phyloP scores from a whole-genome alignment of 768 basidiomycete species.

The Tulasnella calospora region DNA sequence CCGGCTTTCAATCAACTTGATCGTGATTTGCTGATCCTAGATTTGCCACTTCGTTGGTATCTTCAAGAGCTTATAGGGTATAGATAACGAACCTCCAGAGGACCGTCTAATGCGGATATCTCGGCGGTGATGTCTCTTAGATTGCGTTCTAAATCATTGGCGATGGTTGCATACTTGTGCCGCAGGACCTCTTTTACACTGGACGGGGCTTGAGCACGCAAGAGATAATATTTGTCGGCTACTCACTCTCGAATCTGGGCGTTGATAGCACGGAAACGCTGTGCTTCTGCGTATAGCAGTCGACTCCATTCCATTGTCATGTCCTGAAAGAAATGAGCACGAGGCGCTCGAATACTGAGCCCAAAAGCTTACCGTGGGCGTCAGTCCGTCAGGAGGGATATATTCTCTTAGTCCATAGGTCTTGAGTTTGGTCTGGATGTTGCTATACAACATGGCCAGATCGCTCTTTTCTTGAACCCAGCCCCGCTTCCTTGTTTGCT shows the following conservation, averaged over 20 bases:
- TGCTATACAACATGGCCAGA: conserved; percentile 78
- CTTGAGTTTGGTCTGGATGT: conserved; percentile 87
- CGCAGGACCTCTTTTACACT: conserved; percentile 81
- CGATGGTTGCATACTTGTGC: conserved; percentile 67
- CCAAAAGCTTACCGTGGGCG: conserved; percentile 47
- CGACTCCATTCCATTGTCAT: conserved; percentile 72
- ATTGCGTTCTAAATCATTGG: conserved; percentile 68
- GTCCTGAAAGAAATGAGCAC: conserved; percentile 43
- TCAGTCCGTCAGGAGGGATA: conserved; percentile 66
- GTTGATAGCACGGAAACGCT: conserved; percentile 75
- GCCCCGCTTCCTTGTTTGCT: conserved; percentile 73
- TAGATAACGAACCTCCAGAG: conserved; percentile 54
- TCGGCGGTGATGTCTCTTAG: conserved; percentile 63
- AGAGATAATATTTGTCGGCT: not conserved
- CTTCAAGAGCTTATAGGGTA: not conserved
- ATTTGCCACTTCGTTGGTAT: not conserved
- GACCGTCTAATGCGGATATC: conserved; percentile 68
- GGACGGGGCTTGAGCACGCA: conserved; percentile 1
- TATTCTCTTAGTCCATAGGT: conserved; percentile 87
- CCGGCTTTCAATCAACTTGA: conserved; percentile 58
- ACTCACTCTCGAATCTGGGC: conserved; percentile 81
- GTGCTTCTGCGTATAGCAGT: conserved; percentile 69
- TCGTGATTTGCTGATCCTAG: conserved; percentile 69
- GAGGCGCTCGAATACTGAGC: not conserved
- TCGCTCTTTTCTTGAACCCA: conserved; percentile 93